Percentiles rank a stretch among this genome's conserved stretches.
Evolutionary conservation across 495 filamentous ascomycete species (phyloP).

Genomic region (Aspergillus wentii): DNA sequence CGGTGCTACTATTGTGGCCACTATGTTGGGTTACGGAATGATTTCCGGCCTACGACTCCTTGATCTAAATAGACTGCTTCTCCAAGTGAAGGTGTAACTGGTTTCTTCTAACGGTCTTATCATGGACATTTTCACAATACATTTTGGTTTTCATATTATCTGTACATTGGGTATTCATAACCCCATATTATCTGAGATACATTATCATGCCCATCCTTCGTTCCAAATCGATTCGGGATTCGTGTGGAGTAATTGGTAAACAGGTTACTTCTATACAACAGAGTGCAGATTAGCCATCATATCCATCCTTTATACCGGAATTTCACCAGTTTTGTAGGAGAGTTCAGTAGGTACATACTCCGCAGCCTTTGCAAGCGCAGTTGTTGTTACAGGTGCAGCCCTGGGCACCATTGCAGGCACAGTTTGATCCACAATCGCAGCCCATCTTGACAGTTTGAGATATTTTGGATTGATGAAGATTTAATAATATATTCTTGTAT

Average conservation of each 20-base stretch:
- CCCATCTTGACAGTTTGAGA: conserved; percentile 22
- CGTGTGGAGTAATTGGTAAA: neutral
- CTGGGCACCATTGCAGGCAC: conserved; percentile 31
- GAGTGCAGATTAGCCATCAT: conserved; percentile 11
- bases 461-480: neutral
- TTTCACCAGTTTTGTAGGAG: conserved; percentile 2
- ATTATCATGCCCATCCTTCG: too few species aligned
- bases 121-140: neutral
- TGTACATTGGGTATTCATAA: too few species aligned
- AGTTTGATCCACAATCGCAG: conserved; percentile 36
- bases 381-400: conserved; percentile 33
- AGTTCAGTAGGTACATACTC: conserved; percentile 29
- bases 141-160: neutral
- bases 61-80: conserved; percentile 7
- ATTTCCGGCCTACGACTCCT: conserved; percentile 18
- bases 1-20: conserved; percentile 13
- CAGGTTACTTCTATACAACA: conserved; percentile 16
- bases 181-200: too few species aligned
- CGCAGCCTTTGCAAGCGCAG: conserved; percentile 43
- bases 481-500: too few species aligned
- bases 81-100: too few species aligned
- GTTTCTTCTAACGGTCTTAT: too few species aligned
- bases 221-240: too few species aligned
- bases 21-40: conserved; percentile 15
- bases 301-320: conserved; percentile 6